Base-by-base conservation (phyloP, 2,329 filamentous ascomycete species). In the Botrytis elliptica region DNA sequence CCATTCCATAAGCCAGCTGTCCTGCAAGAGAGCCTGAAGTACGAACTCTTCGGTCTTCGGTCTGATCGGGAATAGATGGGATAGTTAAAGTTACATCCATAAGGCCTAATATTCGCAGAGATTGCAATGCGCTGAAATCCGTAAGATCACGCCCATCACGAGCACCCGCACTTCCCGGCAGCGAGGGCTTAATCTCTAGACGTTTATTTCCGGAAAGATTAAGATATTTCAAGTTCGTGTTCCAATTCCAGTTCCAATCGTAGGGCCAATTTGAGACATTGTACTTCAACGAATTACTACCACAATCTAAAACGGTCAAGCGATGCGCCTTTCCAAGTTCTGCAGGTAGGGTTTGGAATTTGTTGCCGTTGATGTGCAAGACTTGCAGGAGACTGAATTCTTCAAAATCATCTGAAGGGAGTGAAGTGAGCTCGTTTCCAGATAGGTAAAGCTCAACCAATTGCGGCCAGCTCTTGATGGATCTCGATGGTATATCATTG, bases 181-280 rank as follows among this genome's bases (percentile, higher is more conserved):
- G 88, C 89, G 78, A 92, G 88, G 72, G 90, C 80, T 92, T 92
- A 84, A 99, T 98, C 83, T 99, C 96, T 49, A 99, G 84, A 69
- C 95, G 91, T 83, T 97, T 98, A 84, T 99, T 99, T 70, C 96
- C 96, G 0, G 95, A 98, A 80, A 99, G 86, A 80, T 98, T 99
- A 76, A 99, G 90, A 80, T 97, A 99, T 76, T 95, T 92, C 77
- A 99, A 85, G 79, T 98, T 97, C 67, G 93, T 93, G 80, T 99
- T 99, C 87, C 96, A 93, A 80, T 98, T 98, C 96, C 96, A 99
- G 80, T 99, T 99, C 96, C 96, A 99, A 81, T 99, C 96, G 81
- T 99, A 99, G 0, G 95, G 96, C 87, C 97, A 97, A 80, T 99
- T 99, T 44, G 94, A 96, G 66, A 99, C 97, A 81, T 99, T 99